Percentiles rank a stretch among this genome's conserved stretches.
phyloP scores from a whole-genome alignment of 495 filamentous ascomycete genomes.

The Cercophora newfieldiana region DNA sequence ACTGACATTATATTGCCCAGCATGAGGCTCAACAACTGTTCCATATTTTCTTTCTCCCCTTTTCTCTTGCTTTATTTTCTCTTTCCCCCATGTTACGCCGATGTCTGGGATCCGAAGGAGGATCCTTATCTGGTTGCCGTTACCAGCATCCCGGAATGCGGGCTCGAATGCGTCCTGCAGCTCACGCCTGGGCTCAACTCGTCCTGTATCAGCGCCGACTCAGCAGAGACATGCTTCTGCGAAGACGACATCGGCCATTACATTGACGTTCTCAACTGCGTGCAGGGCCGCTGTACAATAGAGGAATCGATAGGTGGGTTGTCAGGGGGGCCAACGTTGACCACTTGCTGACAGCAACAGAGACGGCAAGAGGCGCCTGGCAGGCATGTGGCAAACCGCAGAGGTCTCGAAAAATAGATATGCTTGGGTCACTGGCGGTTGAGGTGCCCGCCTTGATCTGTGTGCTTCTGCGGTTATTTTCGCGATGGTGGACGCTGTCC shows the following conservation, averaged over 20 bases:
- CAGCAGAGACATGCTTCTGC: slow-evolving; percentile 10
- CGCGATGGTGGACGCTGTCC: slow-evolving; percentile 19
- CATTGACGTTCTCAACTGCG: slow-evolving; percentile 15
- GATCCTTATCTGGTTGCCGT: neutral
- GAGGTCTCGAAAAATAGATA: slow-evolving; percentile 20
- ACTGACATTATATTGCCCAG: neutral
- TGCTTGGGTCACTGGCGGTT: slow-evolving; percentile 17
- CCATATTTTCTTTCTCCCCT: neutral
- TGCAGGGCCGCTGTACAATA: slow-evolving; percentile 12
- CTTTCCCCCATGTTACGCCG: neutral
- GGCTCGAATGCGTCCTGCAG: slow-evolving; percentile 6
- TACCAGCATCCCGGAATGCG: slow-evolving; percentile 9
- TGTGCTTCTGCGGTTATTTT: slow-evolving; percentile 24
- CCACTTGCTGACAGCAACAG: slow-evolving; percentile 8
- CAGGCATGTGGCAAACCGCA: slow-evolving; percentile 23
- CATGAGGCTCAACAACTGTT: neutral
- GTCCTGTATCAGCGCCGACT: neutral
- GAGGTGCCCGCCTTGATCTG: slow-evolving; percentile 24
- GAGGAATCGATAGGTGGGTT: slow-evolving; percentile 20
- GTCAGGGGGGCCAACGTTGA: neutral
- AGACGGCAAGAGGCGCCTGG: slow-evolving; percentile 24
- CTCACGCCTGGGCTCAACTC: neutral
- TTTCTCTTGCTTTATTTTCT: neutral
- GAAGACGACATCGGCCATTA: slow-evolving; percentile 11
- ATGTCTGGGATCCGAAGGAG: neutral